Conservation (phyloP, 371 early-diverging fungal genomes). For the Mortierella sp. region DNA sequence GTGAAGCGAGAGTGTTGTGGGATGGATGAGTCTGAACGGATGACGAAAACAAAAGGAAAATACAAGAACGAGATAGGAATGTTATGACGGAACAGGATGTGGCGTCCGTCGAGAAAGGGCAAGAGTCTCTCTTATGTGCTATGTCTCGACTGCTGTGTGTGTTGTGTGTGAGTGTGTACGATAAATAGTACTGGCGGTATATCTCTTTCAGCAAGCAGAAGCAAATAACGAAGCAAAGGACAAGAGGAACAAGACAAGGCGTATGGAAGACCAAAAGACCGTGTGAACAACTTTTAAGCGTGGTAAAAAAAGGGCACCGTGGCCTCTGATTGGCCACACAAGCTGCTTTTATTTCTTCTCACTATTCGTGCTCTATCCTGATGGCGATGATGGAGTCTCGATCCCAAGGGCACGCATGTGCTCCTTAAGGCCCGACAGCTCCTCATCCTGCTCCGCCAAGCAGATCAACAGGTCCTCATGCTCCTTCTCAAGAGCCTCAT, state of each 20-base stretch:
- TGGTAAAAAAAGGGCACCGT: slow-evolving; percentile 20
- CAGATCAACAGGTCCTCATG: slow-evolving; percentile 93
- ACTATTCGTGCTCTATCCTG: neutral
- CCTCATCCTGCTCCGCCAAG: slow-evolving; percentile 68
- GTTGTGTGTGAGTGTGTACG: too few relatives aligned
- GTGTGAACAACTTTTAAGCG: slow-evolving; percentile 14
- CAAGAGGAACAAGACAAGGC: neutral
- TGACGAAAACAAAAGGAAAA: neutral
- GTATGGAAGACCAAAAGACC: neutral
- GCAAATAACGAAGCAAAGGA: neutral
- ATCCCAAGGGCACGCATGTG: slow-evolving; percentile 26
- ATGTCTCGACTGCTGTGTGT: too few relatives aligned
- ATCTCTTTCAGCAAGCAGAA: too few relatives aligned
- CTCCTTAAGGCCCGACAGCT: slow-evolving; percentile 41
- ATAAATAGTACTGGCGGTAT: too few relatives aligned
- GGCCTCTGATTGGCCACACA: slow-evolving; percentile 33
- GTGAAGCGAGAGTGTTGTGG: neutral
- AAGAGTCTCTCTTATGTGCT: too few relatives aligned
- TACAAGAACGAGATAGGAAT: too few relatives aligned
- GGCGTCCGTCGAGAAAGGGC: too few relatives aligned
- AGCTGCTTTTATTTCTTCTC: neutral
- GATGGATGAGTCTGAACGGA: neutral
- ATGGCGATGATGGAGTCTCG: neutral
- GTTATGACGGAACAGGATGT: too few relatives aligned
- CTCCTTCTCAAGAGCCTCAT: slow-evolving; percentile 76